phyloP scores from a whole-genome alignment of 352 stramenopile genomes.

The Chrysophaeum taylorii region DNA sequence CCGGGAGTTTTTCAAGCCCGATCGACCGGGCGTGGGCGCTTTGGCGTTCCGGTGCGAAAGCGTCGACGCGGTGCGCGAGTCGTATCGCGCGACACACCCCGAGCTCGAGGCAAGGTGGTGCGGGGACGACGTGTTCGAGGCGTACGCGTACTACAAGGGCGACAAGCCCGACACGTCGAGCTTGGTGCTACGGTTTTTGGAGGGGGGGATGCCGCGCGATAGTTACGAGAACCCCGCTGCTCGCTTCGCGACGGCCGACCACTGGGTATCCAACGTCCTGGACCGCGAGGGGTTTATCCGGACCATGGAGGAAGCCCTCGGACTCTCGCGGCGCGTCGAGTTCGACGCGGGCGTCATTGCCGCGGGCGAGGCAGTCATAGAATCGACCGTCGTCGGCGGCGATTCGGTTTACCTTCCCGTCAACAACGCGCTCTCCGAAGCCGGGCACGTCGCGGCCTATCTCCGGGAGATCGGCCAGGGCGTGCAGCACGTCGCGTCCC shows the following conservation, averaged over 20 bases:
- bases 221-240: conserved; percentile 2
- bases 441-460: conserved; percentile 54
- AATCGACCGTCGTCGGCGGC: conserved; percentile 57
- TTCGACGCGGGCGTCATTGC: conserved; percentile 65
- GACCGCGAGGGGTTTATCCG: conserved; percentile 48
- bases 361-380: conserved; percentile 58
- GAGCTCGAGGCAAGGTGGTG: not conserved
- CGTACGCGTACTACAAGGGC: conserved; percentile 25
- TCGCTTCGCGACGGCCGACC: conserved; percentile 31
- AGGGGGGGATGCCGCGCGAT: conserved; percentile 18
- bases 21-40: not conserved
- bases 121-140: conserved; percentile 23
- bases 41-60: conserved; percentile 17
- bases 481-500: conserved; percentile 53
- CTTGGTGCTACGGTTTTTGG: conserved; percentile 22
- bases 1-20: not conserved
- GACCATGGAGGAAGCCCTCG: conserved; percentile 50
- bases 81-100: conserved; percentile 9
- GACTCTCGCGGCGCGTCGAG: conserved; percentile 52
- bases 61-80: not conserved
- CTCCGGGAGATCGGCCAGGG: conserved; percentile 56
- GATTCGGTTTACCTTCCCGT: conserved; percentile 49
- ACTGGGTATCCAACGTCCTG: conserved; percentile 59
- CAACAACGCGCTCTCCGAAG: conserved; percentile 46
- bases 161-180: conserved; percentile 15